A percentile compares a stretch with the other conserved stretches of the same genome.
Evolutionary conservation across 805 yeast species (phyloP).

Genomic region (Candida ficus): DNA sequence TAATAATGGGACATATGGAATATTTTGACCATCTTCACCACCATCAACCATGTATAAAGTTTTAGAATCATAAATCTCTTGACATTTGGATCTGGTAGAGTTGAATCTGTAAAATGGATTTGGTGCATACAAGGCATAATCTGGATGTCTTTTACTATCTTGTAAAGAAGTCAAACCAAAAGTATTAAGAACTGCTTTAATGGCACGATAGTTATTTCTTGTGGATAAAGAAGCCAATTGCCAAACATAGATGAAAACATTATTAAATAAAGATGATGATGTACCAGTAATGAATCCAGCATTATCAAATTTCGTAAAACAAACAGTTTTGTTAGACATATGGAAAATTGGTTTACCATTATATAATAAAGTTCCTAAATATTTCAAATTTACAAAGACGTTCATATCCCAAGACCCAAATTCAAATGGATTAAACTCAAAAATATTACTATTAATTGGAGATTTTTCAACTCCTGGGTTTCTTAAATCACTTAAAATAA

Average conservation of each 20-base stretch:
- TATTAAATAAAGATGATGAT: constrained; percentile 55
- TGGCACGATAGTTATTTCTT: constrained; percentile 27
- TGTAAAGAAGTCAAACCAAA: constrained; percentile 40
- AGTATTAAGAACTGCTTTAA: constrained; percentile 33
- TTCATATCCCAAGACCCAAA: constrained; percentile 64
- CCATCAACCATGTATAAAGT: constrained; percentile 61
- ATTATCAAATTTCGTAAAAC: constrained; percentile 52
- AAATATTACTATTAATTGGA: constrained; percentile 37
- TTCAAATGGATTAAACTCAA: constrained; percentile 61
- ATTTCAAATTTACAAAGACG: constrained; percentile 45
- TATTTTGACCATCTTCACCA: constrained; percentile 71
- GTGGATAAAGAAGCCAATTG: constrained; percentile 28
- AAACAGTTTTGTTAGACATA: constrained; percentile 28
- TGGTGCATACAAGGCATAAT: constrained; percentile 56
- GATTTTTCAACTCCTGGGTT: constrained; percentile 30
- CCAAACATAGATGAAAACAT: constrained; percentile 41
- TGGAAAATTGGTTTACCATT: constrained; percentile 36
- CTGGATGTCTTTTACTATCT: constrained; percentile 39
- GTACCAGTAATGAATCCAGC: constrained; percentile 58
- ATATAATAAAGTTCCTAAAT: constrained; percentile 44
- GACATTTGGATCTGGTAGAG: constrained; percentile 1
- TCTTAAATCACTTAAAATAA: constrained; percentile 36
- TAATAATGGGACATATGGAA: constrained; percentile 62
- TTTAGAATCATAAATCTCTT: constrained; percentile 24
- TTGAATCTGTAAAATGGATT: constrained; percentile 48